Evolutionary conservation across 2,329 filamentous ascomycete species (phyloP), one percentile per base, ranked within the genome.

Genomic region (Ampelomyces quisqualis): DNA sequence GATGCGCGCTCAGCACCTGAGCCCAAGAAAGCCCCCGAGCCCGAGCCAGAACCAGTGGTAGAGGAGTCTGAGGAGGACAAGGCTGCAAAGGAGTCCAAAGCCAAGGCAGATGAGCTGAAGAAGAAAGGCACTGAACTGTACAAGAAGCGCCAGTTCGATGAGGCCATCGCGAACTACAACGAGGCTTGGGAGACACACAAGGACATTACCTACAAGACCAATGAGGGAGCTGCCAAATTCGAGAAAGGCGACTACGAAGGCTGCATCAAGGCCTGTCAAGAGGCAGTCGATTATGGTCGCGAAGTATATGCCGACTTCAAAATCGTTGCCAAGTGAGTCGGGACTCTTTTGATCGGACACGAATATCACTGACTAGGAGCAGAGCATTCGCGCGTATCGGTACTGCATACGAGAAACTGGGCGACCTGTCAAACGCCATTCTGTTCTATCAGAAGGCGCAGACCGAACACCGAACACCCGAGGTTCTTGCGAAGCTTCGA

Each of bases 151-250:
- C 84, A 96, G 66, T 96, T 98, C 56, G 93, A 97, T 60, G 83
- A 86, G 64, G 93, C 93, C 35, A 96, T 98, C 60, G 82, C 84
- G 65, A 89, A 98, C 75, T 98, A 98, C 77, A 80, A 71, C 67
- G 94, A 95, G 70, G 93, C 93, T 0, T 98, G 93, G 93, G 90
- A 95, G 45, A 71, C 87, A 26, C 78, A 88, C 80, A 93, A 96
- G 77, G 93, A 98, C 62, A 95, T 98, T 62, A 93, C 91, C 11
- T 98, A 98, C 73, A 79, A 97, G 45, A 98, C 94, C 76, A 98
- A 98, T 73, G 79, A 95, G 21, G 89, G 90, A 45, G 93, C 93
- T 3, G 93, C 91, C 45, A 82, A 94, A 62, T 97, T 90, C 59
- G 93, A 98, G 71, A 96, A 97, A 77, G 90, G 90, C 42, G 93